phyloP scores from a whole-genome alignment of 2,329 filamentous ascomycete species.

The Ceratocystis papillata region DNA sequence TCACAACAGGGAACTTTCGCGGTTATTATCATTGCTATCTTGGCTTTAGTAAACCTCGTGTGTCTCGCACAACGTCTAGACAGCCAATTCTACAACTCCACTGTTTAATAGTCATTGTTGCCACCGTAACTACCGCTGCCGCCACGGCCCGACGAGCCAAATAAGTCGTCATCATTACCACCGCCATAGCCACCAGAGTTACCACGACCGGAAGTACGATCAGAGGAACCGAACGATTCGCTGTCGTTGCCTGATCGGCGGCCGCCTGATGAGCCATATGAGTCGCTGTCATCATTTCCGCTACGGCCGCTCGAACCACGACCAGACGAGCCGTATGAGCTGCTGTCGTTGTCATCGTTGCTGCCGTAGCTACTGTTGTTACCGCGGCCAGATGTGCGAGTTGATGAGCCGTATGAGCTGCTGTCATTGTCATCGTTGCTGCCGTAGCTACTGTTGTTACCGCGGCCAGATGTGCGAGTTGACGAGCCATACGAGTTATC shows the following conservation, averaged over 20 bases:
- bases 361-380: not conserved
- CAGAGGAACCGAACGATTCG: conserved; percentile 27
- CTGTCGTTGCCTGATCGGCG: conserved; percentile 1
- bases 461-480: conserved; percentile 16
- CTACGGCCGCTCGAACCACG: conserved; percentile 26
- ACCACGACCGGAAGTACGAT: conserved; percentile 16
- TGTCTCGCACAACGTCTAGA: not conserved
- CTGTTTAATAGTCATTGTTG: conserved; percentile 27
- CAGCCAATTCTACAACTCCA: not conserved
- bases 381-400: conserved; percentile 24
- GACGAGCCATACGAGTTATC: conserved; percentile 9
- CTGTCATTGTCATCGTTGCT: conserved; percentile 20
- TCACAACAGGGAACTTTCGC: not conserved
- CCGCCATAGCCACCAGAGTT: not conserved
- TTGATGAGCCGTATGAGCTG: conserved; percentile 26
- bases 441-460: conserved; percentile 21
- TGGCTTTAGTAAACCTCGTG: not conserved
- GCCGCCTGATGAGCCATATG: conserved; percentile 23
- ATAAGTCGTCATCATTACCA: conserved; percentile 24
- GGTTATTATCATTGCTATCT: not conserved
- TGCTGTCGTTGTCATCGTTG: conserved; percentile 18
- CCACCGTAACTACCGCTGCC: conserved; percentile 23
- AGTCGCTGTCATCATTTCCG: conserved; percentile 21
- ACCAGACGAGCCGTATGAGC: conserved; percentile 27
- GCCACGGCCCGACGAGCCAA: conserved; percentile 27